Conservation (phyloP, 1,284 basidiomycete species). For the Sphaerobolus stellatus region DNA sequence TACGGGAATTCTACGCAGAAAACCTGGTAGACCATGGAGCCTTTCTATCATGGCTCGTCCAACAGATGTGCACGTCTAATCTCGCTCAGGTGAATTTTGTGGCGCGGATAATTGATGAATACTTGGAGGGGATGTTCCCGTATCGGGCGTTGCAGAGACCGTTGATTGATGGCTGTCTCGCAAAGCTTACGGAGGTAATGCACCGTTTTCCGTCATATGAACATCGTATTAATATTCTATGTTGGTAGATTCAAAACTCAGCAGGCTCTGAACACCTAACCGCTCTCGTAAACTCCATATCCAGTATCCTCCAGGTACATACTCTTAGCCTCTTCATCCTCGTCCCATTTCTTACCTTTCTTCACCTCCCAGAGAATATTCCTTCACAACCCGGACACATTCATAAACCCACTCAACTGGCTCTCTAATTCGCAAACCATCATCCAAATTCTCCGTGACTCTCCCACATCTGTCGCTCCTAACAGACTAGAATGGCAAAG, state of each 20-base stretch:
- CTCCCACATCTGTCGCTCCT: conserved; percentile 9
- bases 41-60: conserved; percentile 82
- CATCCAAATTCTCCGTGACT: conserved; percentile 9
- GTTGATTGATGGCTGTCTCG: conserved; percentile 65
- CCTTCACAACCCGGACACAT: conserved; percentile 64
- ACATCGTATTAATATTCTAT: conserved; percentile 6
- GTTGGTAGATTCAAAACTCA: conserved; percentile 49
- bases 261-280: conserved; percentile 54
- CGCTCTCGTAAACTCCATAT: conserved; percentile 55
- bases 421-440: conserved; percentile 39
- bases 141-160: conserved; percentile 64
- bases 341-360: neutral
- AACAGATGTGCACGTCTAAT: conserved; percentile 74
- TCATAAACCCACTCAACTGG: conserved; percentile 74
- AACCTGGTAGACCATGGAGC: conserved; percentile 80
- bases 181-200: conserved; percentile 68
- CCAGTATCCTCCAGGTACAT: conserved; percentile 58
- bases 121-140: conserved; percentile 69
- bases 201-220: neutral
- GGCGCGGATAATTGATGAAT: conserved; percentile 75
- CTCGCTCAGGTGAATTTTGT: conserved; percentile 85
- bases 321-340: neutral
- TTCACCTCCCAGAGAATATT: conserved; percentile 52
- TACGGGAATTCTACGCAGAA: conserved; percentile 78
- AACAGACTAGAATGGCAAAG: conserved; percentile 10